phyloP scores from a whole-genome alignment of 2,329 filamentous ascomycete species.

The Penicillium concentricum region DNA sequence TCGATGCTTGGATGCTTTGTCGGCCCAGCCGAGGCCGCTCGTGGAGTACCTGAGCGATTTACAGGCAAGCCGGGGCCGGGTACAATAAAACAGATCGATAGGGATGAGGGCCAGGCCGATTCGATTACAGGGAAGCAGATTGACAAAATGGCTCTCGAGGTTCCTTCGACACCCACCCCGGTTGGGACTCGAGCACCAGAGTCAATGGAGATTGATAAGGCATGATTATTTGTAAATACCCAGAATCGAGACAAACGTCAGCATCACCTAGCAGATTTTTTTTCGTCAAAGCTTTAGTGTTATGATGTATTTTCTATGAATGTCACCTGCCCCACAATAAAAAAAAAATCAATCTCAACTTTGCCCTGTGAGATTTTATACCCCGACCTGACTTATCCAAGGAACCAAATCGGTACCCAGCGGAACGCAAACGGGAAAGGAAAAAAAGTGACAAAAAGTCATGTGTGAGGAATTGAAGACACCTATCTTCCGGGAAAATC shows the following conservation, averaged over 20 bases:
- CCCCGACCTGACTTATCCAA: background rate
- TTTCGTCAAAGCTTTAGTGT: background rate
- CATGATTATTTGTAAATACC: slow-evolving; percentile 12
- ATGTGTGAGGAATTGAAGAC: background rate
- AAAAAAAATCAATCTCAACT: background rate
- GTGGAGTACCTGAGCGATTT: slow-evolving; percentile 80
- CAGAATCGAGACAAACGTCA: slow-evolving; percentile 7
- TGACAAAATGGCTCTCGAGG: background rate
- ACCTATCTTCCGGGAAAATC: background rate
- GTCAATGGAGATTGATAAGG: slow-evolving; percentile 18
- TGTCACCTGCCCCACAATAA: background rate
- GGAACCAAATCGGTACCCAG: slow-evolving; percentile 1
- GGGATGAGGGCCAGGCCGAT: slow-evolving; percentile 13
- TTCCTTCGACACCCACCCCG: slow-evolving; percentile 4
- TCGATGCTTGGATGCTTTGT: slow-evolving; percentile 78
- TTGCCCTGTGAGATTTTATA: background rate
- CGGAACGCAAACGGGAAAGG: background rate
- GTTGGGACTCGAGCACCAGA: slow-evolving; percentile 6
- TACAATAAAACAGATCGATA: background rate
- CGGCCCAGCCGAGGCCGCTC: slow-evolving; percentile 59
- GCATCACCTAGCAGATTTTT: slow-evolving; percentile 5
- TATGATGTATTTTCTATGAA: slow-evolving; percentile 7
- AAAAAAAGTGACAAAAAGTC: background rate
- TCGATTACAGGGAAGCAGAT: background rate
- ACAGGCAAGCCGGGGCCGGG: slow-evolving; percentile 22